Base-by-base conservation (phyloP, 768 basidiomycete species). In the Pisolithus albus region DNA sequence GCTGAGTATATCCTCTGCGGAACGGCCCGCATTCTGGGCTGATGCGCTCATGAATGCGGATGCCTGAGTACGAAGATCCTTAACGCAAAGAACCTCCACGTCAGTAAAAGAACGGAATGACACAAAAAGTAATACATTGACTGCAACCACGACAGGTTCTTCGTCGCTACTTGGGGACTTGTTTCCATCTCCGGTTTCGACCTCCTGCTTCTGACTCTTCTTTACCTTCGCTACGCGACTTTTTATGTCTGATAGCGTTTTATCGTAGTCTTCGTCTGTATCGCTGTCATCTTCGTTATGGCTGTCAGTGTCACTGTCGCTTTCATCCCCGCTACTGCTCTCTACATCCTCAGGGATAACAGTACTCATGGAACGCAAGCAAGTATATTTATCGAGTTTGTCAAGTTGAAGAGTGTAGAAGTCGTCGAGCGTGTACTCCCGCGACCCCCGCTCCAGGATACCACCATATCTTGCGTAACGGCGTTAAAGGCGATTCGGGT, bases 361-460 rank as follows among this genome's bases (percentile, higher is more conserved):
- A 7, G 86, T 69, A 6, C 72, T 81, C 49, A 81, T 84, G 44
- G 77, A 72, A 65, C 86, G 88, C 59, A 93, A 71, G 58, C 90
- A 92, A 2, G 74, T 64, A 60, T 80, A 94, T 9, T 76, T 70
- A 38, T 94, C 92, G 68, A 94, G 71, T 65, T 94, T 94, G 60
- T 93, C 91, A 18, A 96, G 74, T 52, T 83, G 79, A 10, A 96
- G 68, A 2, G 79, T 74, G 66, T 92, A 74, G 61, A 94, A 96
- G 60, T 95, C 93, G 61, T 93, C 91, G 6, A 96, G 72, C 0
- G 92, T 94, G 57, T 88, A 92, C 66, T 96, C 92, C 21, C 81
- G 78, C 11, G 86, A 75, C 0, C 89, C 86, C 15, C 80, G 76
- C 66, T 95, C 93, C 58, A 82, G 86, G 16, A 94, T 94, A 0